phyloP scores from a whole-genome alignment of 2,329 filamentous ascomycete genomes.

The Didymella keratinophila region DNA sequence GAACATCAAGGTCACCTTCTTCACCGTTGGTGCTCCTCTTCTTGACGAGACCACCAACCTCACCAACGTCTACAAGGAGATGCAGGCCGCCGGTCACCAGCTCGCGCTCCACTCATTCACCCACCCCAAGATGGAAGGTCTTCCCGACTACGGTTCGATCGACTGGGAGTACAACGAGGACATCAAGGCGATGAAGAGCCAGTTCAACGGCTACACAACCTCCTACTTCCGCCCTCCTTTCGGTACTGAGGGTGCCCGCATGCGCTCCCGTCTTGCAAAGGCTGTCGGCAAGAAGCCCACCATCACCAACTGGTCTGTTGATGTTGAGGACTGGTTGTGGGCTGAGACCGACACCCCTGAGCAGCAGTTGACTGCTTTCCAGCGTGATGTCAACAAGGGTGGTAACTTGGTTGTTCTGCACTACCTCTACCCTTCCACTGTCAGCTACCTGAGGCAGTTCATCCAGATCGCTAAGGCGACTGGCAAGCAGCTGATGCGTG shows the following conservation, averaged over 20 bases:
- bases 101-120: slow-evolving; percentile 73
- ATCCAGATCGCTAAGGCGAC: slow-evolving; percentile 70
- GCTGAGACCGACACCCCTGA: slow-evolving; percentile 67
- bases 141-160: slow-evolving; percentile 61
- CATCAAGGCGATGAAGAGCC: slow-evolving; percentile 57
- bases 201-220: slow-evolving; percentile 43
- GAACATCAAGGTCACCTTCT: slow-evolving; percentile 72
- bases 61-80: slow-evolving; percentile 69
- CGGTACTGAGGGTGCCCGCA: slow-evolving; percentile 71
- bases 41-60: slow-evolving; percentile 67
- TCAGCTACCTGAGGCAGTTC: slow-evolving; percentile 69
- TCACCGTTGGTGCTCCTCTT: slow-evolving; percentile 71
- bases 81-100: slow-evolving; percentile 70
- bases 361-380: slow-evolving; percentile 72
- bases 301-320: slow-evolving; percentile 73
- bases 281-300: slow-evolving; percentile 57
- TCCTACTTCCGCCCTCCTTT: slow-evolving; percentile 74
- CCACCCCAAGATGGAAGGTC: slow-evolving; percentile 71
- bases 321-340: slow-evolving; percentile 77
- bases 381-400: slow-evolving; percentile 67
- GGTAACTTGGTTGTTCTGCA: slow-evolving; percentile 74
- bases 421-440: slow-evolving; percentile 71
- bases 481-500: slow-evolving; percentile 70
- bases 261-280: slow-evolving; percentile 67
- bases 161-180: slow-evolving; percentile 70